Evolutionary conservation across 352 stramenopile genomes (phyloP).

Genomic region (Phytopythium delawarense): DNA sequence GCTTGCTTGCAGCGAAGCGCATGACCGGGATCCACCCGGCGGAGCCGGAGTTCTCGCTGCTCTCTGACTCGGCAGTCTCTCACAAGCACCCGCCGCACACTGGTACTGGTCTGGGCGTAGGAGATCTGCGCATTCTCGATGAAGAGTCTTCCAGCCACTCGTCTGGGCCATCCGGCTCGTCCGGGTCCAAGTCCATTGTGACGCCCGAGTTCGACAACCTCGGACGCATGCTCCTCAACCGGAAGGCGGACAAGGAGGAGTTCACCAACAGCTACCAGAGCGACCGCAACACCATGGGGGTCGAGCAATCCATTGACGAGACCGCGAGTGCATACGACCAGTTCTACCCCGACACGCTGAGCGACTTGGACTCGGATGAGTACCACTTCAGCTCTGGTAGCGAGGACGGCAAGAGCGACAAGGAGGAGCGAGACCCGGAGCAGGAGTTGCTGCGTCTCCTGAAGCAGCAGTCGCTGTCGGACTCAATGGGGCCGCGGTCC

Average conservation of each 20-base stretch:
- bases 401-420: conserved; percentile 17
- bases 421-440: conserved; percentile 8
- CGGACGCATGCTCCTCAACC: conserved; percentile 8
- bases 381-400: conserved; percentile 11
- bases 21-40: conserved; percentile 19
- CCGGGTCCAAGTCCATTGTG: neutral
- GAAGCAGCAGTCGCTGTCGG: neutral
- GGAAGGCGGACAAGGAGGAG: conserved; percentile 10
- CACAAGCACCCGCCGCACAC: conserved; percentile 7
- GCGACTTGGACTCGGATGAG: conserved; percentile 15
- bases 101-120: neutral
- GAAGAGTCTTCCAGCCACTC: conserved; percentile 1
- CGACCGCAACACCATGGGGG: conserved; percentile 14
- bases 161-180: conserved; percentile 1
- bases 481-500: neutral
- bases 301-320: conserved; percentile 11
- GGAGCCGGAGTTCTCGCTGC: conserved; percentile 18
- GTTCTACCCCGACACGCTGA: conserved; percentile 18
- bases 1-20: conserved; percentile 25
- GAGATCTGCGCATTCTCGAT: neutral
- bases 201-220: conserved; percentile 5
- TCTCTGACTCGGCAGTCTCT: conserved; percentile 21
- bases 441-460: conserved; percentile 12
- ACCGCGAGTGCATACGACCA: conserved; percentile 11
- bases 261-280: conserved; percentile 14